Evolutionary conservation across 2,329 filamentous ascomycete species (phyloP).

Genomic region (Pseudohalonectria lignicola): DNA sequence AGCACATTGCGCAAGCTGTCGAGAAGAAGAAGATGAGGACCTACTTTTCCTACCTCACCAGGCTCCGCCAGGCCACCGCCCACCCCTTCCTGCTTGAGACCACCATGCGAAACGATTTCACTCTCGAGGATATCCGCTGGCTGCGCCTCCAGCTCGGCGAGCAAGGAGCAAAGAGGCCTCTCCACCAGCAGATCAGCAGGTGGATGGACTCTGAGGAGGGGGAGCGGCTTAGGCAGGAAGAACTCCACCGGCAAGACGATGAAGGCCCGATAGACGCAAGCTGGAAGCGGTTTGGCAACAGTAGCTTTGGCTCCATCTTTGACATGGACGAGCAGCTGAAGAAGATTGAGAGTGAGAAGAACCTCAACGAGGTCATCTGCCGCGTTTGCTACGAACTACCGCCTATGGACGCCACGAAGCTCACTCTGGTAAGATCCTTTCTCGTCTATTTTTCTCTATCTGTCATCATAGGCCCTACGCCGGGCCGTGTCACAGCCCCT

Average conservation of each 20-base stretch:
- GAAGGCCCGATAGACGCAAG: not conserved
- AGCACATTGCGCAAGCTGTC: not conserved
- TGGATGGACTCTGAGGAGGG: constrained; percentile 5
- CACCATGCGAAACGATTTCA: constrained; percentile 5
- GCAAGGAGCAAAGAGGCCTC: not conserved
- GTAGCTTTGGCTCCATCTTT: constrained; percentile 2
- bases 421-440: constrained; percentile 3
- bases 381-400: constrained; percentile 1
- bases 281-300: constrained; percentile 1
- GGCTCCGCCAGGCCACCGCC: constrained; percentile 6
- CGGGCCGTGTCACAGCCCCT: too few relatives aligned
- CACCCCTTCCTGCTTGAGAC: constrained; percentile 9
- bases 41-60: constrained; percentile 3
- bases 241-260: not conserved
- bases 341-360: constrained; percentile 2
- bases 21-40: not conserved
- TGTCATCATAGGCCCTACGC: too few relatives aligned
- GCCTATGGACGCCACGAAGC: not conserved
- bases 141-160: constrained; percentile 3
- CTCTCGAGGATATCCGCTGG: constrained; percentile 3
- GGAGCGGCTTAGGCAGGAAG: not conserved
- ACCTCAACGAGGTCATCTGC: constrained; percentile 1
- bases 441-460: too few relatives aligned
- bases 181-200: constrained; percentile 5
- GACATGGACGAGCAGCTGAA: constrained; percentile 2